phyloP scores from a whole-genome alignment of 208 protist species.

The Leishmania guyanensis region DNA sequence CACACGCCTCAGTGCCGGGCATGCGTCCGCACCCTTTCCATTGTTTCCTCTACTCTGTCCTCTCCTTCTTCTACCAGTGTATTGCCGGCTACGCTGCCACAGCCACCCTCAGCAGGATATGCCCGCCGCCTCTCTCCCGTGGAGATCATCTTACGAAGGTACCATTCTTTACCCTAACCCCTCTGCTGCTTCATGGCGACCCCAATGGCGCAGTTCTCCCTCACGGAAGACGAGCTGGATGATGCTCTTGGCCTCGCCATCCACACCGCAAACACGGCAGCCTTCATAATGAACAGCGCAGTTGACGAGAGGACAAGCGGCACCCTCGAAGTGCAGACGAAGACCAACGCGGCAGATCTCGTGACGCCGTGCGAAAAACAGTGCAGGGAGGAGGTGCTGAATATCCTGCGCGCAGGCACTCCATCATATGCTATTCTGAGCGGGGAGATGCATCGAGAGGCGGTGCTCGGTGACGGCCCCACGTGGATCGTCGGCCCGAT shows the following conservation, averaged over 20 bases:
- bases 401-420: slow-evolving; percentile 53
- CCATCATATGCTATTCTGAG: slow-evolving; percentile 71
- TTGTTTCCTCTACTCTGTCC: slow-evolving; percentile 4
- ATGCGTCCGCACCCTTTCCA: background rate
- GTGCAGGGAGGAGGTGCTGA: slow-evolving; percentile 77
- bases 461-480: slow-evolving; percentile 45
- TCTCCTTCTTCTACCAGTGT: background rate
- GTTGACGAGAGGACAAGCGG: slow-evolving; percentile 51
- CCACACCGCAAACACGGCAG: slow-evolving; percentile 53
- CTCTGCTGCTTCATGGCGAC: background rate
- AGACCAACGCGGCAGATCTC: slow-evolving; percentile 57
- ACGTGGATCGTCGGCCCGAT: slow-evolving; percentile 90
- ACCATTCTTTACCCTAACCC: background rate
- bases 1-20: background rate
- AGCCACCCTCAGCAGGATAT: background rate
- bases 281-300: slow-evolving; percentile 59
- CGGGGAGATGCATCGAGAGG: slow-evolving; percentile 54
- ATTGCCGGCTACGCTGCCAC: background rate
- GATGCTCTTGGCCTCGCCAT: slow-evolving; percentile 66
- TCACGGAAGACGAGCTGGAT: slow-evolving; percentile 64
- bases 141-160: background rate
- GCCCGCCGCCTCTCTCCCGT: background rate
- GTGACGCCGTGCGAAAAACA: slow-evolving; percentile 80
- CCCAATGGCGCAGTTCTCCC: slow-evolving; percentile 18
- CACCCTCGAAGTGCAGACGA: slow-evolving; percentile 38